Evolutionary conservation across 2,329 filamentous ascomycete species (phyloP), one percentile per base, ranked within the genome.

Genomic region (Nigrospora osmanthi): DNA sequence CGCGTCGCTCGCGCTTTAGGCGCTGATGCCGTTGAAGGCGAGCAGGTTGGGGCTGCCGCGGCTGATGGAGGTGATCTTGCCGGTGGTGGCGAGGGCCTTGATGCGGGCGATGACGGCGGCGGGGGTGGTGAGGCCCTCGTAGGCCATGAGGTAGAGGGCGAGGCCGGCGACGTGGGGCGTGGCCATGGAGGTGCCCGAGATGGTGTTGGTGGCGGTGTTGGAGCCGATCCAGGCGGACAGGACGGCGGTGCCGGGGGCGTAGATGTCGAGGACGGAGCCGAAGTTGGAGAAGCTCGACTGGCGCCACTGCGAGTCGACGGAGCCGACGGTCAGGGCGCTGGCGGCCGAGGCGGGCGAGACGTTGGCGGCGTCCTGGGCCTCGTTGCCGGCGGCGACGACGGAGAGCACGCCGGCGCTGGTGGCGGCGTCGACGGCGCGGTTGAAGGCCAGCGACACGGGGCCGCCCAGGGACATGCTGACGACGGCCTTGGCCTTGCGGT

Each of bases 121-220:
- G 1, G 75, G 72, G 28, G 65, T 67, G 6, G 49, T 51, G 36
- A 69, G 58, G 32, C 58, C 54, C 58, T 77, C 71, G 2, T 72
- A 58, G 5, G 58, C 64, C 48, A 73, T 59, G 17, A 83, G 59
- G 58, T 83, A 83, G 12, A 76, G 67, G 4, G 72, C 73, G 12
- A 85, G 58, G n/a, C 81, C 81, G 19, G 75, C 70, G 40, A 84
- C 69, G 54, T 83, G 79, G 0, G 80, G 80, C 6, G 70, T 65
- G 1, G 80, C 75, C 79, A 83, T 82, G 32, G 72, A 79, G 6
- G 81, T 84, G 36, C 80, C 81, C 13, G 67, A 73, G 54, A 80
- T 67, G 15, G 55, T 67, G 37, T 62, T 61, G 4, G 58, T 71
- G 19, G 73, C 57, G 12, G 35, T 53, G 51, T 62, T 64, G 44